Conservation (phyloP, 169 alveolate genomes). For the Eimeria tenella region DNA sequence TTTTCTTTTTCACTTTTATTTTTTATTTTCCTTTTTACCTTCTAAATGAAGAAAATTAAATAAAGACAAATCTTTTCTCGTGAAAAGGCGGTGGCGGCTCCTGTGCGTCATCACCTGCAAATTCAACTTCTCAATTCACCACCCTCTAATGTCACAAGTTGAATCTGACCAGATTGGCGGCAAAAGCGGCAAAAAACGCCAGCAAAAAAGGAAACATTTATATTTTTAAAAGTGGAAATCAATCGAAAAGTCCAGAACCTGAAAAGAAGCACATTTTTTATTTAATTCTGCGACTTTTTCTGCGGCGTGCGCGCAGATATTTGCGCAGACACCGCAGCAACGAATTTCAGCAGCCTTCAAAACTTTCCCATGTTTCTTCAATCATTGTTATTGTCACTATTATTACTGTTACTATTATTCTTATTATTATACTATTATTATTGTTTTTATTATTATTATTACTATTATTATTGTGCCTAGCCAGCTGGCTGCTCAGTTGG, state of each 20-base stretch:
- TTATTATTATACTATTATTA: background rate
- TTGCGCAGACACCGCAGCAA: background rate
- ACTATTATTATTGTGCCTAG: too few species aligned
- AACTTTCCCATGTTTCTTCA: background rate
- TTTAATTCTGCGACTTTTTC: background rate
- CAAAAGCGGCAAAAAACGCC: background rate
- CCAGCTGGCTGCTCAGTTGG: too few species aligned
- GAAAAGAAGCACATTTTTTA: background rate
- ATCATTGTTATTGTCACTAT: background rate
- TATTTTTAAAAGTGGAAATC: background rate
- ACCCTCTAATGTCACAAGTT: too few species aligned
- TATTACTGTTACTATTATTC: background rate
- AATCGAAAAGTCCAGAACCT: background rate
- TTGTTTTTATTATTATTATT: too few species aligned
- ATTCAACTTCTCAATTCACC: background rate
- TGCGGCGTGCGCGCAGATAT: background rate
- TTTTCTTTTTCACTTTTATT: background rate
- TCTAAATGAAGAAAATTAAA: slow-evolving; percentile 32
- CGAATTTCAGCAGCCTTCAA: background rate
- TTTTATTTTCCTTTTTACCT: background rate
- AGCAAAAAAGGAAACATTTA: background rate
- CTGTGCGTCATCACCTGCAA: slow-evolving; percentile 2
- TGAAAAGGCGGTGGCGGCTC: background rate
- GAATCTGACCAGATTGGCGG: background rate
- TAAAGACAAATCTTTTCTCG: background rate